A percentile compares a stretch with the other conserved stretches of the same genome.
phyloP scores from a whole-genome alignment of 768 basidiomycete genomes.

The Kwoniella mangroviensis region DNA sequence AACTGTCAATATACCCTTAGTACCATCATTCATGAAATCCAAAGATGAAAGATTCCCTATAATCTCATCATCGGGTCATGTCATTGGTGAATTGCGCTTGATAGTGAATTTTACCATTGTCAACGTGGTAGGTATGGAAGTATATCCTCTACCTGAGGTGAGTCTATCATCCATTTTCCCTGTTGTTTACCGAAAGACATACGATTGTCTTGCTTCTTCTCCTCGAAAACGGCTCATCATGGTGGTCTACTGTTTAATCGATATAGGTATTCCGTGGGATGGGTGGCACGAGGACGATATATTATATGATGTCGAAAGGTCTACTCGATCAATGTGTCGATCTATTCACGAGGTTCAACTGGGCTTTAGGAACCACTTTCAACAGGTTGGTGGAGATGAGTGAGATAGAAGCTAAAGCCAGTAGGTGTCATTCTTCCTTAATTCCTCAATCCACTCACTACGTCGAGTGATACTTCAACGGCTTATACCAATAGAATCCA shows the following conservation, averaged over 20 bases:
- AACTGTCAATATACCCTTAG: conserved; percentile 17
- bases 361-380: conserved; percentile 14
- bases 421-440: conserved; percentile 5
- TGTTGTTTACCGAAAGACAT: too few relatives aligned
- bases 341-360: conserved; percentile 5
- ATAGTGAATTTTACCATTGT: conserved; percentile 19
- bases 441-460: too few relatives aligned
- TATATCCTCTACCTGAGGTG: conserved; percentile 11
- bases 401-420: conserved; percentile 18
- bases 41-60: conserved; percentile 34
- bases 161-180: background rate
- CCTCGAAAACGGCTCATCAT: too few relatives aligned
- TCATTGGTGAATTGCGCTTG: conserved; percentile 30
- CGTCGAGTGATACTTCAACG: too few relatives aligned
- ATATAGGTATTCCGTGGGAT: conserved; percentile 9
- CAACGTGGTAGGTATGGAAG: conserved; percentile 2
- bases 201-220: too few relatives aligned
- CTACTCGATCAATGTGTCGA: conserved; percentile 21
- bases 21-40: conserved; percentile 10
- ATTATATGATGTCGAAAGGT: conserved; percentile 15
- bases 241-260: too few relatives aligned
- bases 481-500: too few relatives aligned
- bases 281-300: conserved; percentile 16
- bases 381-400: conserved; percentile 24
- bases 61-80: conserved; percentile 2